Conservation (phyloP, 495 filamentous ascomycete species). For the Penicillium maclennaniae region DNA sequence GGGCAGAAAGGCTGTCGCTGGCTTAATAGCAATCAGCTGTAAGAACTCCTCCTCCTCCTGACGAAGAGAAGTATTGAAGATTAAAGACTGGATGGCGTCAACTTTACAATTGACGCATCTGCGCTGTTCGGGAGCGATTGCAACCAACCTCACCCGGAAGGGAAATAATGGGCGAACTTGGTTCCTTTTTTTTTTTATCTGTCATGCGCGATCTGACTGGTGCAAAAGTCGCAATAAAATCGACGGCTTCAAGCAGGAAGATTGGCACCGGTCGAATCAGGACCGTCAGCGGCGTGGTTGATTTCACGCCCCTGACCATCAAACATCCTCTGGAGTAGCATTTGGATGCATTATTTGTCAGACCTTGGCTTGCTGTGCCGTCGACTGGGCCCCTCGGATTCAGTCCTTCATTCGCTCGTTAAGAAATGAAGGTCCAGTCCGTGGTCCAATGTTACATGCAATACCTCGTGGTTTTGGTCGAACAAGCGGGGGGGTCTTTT, state of each 20-base stretch:
- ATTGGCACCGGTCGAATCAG: conserved; percentile 17
- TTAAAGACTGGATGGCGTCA: conserved; percentile 14
- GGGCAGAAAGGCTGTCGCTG: no score
- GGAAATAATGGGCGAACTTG: conserved; percentile 11
- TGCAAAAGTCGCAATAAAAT: conserved; percentile 11
- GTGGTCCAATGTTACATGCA: conserved; percentile 16
- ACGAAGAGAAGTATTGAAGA: no score
- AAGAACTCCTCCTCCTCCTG: background rate
- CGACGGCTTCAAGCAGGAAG: conserved; percentile 14
- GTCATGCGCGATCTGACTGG: conserved; percentile 16
- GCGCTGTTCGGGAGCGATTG: conserved; percentile 12
- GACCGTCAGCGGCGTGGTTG: background rate
- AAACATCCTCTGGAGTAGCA: conserved; percentile 3
- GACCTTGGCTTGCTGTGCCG: conserved; percentile 5
- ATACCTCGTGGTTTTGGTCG: conserved; percentile 23
- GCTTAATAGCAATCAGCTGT: conserved; percentile 3
- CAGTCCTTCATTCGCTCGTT: conserved; percentile 1
- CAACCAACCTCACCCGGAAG: background rate
- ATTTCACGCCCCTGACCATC: conserved; percentile 4
- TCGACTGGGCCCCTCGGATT: conserved; percentile 11
- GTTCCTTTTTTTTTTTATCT: conserved; percentile 7
- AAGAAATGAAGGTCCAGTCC: background rate
- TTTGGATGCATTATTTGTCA: conserved; percentile 19
- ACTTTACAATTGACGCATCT: conserved; percentile 6
- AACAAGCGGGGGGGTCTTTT: conserved; percentile 19